Conservation (phyloP, 2,329 filamentous ascomycete genomes). For the Septoria linicola region DNA sequence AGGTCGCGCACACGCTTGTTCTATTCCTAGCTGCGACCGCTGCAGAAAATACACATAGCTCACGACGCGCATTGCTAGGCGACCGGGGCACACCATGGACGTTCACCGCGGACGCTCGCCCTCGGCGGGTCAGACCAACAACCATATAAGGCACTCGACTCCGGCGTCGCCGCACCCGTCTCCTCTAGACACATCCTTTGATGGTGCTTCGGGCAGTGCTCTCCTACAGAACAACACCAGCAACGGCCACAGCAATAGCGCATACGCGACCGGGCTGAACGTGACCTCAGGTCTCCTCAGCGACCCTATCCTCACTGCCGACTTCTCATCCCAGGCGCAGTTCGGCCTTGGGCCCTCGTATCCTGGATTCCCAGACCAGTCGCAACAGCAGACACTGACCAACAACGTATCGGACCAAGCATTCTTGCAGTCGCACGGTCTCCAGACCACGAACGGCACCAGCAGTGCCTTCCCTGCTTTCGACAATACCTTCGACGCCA, state of each 20-base stretch:
- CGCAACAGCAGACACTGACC: conserved; percentile 35
- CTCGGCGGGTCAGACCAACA: conserved; percentile 25
- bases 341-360: conserved; percentile 46
- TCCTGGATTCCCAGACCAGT: conserved; percentile 29
- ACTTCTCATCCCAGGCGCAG: conserved; percentile 44
- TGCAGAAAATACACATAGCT: conserved; percentile 4
- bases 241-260: conserved; percentile 14
- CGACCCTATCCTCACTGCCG: conserved; percentile 43
- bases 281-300: conserved; percentile 27
- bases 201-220: conserved; percentile 18
- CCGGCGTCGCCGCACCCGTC: conserved; percentile 34
- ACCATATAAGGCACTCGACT: conserved; percentile 33
- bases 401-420: conserved; percentile 41
- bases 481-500: conserved; percentile 56
- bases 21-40: conserved; percentile 17
- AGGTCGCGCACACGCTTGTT: conserved; percentile 14
- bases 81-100: conserved; percentile 20
- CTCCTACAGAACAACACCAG: conserved; percentile 19
- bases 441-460: conserved; percentile 38
- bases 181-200: conserved; percentile 26
- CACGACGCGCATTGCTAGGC: conserved; percentile 3
- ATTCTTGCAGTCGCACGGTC: conserved; percentile 44
- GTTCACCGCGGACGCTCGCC: conserved; percentile 31
- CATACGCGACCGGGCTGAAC: conserved; percentile 28
- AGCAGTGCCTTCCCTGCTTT: conserved; percentile 57